These are phyloP conservation scores for Fusarium udum DNA, from an alignment of 2,329 filamentous ascomycete genomes.

Conservation along the genomic window DNA sequence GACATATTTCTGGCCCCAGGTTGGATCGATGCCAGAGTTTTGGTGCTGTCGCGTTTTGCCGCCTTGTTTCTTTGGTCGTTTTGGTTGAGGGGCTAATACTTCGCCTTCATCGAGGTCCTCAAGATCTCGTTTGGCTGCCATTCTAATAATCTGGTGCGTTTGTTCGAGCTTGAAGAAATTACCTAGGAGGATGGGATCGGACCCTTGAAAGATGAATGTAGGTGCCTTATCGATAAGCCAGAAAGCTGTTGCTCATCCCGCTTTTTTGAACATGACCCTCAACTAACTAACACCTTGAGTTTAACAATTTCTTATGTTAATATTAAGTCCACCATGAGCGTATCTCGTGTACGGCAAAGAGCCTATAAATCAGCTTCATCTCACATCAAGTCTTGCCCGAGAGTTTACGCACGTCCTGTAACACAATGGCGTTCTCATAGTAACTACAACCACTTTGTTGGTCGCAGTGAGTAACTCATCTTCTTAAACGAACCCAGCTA, in stretches of 20 bases:
- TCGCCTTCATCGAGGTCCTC: conserved; percentile 46
- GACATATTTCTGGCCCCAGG: conserved; percentile 76
- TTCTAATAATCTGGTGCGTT: conserved; percentile 27
- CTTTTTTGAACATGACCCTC: conserved; percentile 12
- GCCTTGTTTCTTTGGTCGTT: conserved; percentile 43
- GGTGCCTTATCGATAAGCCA: conserved; percentile 37
- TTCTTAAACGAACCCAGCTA: conserved; percentile 1
- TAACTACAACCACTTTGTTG: conserved; percentile 52
- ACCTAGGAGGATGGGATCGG: background rate
- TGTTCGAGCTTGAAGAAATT: conserved; percentile 11
- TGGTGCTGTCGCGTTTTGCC: conserved; percentile 52
- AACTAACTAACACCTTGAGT: background rate
- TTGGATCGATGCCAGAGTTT: conserved; percentile 64
- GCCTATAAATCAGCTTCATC: background rate
- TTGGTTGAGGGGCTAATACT: conserved; percentile 39
- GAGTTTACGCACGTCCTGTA: conserved; percentile 3
- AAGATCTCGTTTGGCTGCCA: conserved; percentile 51
- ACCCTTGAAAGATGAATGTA: conserved; percentile 14
- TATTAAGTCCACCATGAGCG: conserved; percentile 44
- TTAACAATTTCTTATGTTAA: conserved; percentile 38
- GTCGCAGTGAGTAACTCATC: conserved; percentile 39
- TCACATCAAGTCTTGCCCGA: background rate
- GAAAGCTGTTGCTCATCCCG: conserved; percentile 24
- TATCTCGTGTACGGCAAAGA: conserved; percentile 44
- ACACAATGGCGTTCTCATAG: conserved; percentile 44